These are phyloP conservation scores for Lithocarpus polystachyus DNA, from an alignment of 306 rosid species.

Conservation along the genomic window DNA sequence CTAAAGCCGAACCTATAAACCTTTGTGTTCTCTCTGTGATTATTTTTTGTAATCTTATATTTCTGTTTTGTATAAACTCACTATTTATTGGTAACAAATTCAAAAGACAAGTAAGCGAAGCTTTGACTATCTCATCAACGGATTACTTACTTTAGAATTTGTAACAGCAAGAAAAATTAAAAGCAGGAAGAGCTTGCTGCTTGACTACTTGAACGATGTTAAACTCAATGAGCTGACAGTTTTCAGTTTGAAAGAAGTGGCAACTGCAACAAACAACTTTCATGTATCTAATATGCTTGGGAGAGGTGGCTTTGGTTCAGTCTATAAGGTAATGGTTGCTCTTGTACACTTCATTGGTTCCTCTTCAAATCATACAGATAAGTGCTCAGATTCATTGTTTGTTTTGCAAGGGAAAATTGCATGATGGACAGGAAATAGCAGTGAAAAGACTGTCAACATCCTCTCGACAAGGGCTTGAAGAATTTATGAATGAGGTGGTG, in stretches of 20 bases:
- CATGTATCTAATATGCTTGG: slow-evolving; percentile 24
- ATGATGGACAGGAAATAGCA: slow-evolving; percentile 41
- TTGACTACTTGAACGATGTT: neutral
- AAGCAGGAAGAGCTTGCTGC: neutral
- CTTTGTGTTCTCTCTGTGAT: too few relatives aligned
- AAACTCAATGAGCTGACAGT: slow-evolving; percentile 27
- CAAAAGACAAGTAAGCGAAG: too few relatives aligned
- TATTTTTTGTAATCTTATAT: too few relatives aligned
- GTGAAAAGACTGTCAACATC: slow-evolving; percentile 37
- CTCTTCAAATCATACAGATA: neutral
- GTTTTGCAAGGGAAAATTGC: slow-evolving; percentile 25
- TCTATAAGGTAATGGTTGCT: too few relatives aligned
- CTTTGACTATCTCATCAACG: too few relatives aligned
- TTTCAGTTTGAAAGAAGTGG: slow-evolving; percentile 15
- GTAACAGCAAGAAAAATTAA: neutral
- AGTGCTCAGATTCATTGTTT: slow-evolving; percentile 19
- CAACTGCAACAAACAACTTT: slow-evolving; percentile 28
- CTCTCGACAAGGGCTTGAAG: too few relatives aligned
- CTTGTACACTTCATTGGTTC: too few relatives aligned
- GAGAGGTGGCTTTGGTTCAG: slow-evolving; percentile 26
- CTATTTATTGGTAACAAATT: too few relatives aligned
- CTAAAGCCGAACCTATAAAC: too few relatives aligned
- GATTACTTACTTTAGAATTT: too few relatives aligned
- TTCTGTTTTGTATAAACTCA: too few relatives aligned
- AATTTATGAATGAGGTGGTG: too few relatives aligned